These are phyloP conservation scores for Leccinum incarnatum DNA, from an alignment of 768 basidiomycete species.

Conservation along the genomic window DNA sequence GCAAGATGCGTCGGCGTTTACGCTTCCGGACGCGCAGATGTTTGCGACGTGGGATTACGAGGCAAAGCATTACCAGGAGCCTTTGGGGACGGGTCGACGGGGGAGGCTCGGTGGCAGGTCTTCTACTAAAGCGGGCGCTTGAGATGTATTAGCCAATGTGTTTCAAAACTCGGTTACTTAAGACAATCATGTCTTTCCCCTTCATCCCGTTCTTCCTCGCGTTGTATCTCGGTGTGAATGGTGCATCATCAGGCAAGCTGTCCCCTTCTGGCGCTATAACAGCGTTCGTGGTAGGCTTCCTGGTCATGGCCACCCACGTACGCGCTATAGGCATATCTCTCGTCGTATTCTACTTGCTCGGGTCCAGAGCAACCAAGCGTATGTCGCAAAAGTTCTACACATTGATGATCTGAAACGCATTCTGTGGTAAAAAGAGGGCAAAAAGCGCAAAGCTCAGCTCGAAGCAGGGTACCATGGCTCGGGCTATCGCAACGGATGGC, in stretches of 20 bases:
- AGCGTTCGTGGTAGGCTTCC: slow-evolving; percentile 74
- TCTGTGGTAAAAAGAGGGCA: slow-evolving; percentile 51
- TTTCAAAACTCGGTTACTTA: background rate
- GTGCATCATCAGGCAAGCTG: slow-evolving; percentile 69
- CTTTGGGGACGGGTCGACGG: slow-evolving; percentile 31
- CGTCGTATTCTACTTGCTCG: slow-evolving; percentile 76
- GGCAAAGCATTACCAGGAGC: slow-evolving; percentile 40
- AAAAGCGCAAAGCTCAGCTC: slow-evolving; percentile 65
- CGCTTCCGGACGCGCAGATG: slow-evolving; percentile 46
- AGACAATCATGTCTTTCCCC: slow-evolving; percentile 29
- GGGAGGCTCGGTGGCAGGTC: slow-evolving; percentile 14
- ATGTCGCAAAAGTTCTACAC: slow-evolving; percentile 22
- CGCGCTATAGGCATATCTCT: slow-evolving; percentile 63
- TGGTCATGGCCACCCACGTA: slow-evolving; percentile 66
- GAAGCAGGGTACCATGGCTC: slow-evolving; percentile 76
- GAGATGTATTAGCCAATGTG: background rate
- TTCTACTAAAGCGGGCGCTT: background rate
- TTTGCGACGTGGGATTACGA: slow-evolving; percentile 53
- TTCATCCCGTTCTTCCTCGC: slow-evolving; percentile 47
- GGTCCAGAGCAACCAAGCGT: slow-evolving; percentile 83
- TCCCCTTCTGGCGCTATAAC: slow-evolving; percentile 73
- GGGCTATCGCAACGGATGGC: slow-evolving; percentile 75
- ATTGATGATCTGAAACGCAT: background rate
- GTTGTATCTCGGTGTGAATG: slow-evolving; percentile 60
- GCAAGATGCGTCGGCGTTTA: slow-evolving; percentile 29